Percentiles rank a stretch among this genome's conserved stretches.
Evolutionary conservation across 768 basidiomycete genomes (phyloP).

Genomic region (Collybiopsis luxurians): DNA sequence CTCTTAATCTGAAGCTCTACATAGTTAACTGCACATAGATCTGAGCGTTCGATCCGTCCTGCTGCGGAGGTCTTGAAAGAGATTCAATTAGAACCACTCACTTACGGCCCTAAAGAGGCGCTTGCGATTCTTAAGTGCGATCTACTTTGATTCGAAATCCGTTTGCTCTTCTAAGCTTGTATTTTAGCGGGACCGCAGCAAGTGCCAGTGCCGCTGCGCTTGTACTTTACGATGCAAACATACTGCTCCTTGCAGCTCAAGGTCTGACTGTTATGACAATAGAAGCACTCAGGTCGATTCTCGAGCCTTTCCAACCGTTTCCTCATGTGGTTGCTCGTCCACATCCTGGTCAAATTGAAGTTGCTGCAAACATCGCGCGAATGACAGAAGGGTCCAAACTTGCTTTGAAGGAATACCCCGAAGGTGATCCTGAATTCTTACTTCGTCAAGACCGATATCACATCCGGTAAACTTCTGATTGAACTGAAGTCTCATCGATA

Average conservation of each 20-base stretch:
- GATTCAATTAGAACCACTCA: background rate
- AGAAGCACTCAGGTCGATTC: background rate
- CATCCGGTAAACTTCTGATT: constrained; percentile 23
- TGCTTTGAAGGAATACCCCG: background rate
- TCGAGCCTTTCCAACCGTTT: background rate
- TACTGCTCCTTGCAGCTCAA: background rate
- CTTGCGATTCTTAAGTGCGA: background rate
- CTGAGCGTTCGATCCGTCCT: background rate
- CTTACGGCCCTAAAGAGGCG: background rate
- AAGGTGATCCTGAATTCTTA: constrained; percentile 13
- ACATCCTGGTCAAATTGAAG: background rate
- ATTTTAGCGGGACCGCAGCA: background rate
- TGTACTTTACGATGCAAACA: background rate
- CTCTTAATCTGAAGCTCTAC: background rate
- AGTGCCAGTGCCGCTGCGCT: background rate
- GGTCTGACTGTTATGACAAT: background rate
- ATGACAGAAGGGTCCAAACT: background rate
- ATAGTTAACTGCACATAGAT: background rate
- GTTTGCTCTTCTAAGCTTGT: background rate
- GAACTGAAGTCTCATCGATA: background rate
- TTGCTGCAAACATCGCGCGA: background rate
- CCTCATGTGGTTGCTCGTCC: constrained; percentile 33
- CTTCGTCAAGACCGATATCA: constrained; percentile 56
- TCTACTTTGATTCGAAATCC: background rate
- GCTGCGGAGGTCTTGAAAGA: background rate